Conservation (phyloP, 23 red algal species). For the Chondrus crispus region DNA sequence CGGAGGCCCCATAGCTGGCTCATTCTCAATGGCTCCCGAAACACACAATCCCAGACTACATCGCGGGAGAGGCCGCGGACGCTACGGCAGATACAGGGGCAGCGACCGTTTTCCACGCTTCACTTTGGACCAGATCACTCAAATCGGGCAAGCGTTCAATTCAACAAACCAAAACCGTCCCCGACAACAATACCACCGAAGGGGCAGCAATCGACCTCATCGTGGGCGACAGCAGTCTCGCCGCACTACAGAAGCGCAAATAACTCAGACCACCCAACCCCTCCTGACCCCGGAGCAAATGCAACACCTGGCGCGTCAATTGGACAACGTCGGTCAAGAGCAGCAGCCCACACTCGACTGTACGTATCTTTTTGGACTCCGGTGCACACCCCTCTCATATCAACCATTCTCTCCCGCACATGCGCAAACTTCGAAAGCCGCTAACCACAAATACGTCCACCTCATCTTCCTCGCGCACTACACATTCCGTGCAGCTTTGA, state of each 20-base stretch:
- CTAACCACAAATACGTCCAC: not conserved
- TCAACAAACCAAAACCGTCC: no score
- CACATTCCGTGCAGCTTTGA: not conserved
- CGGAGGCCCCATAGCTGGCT: not conserved
- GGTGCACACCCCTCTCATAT: not conserved
- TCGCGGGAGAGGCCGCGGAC: not conserved
- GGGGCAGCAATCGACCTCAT: no score
- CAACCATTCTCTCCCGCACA: not conserved
- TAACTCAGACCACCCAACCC: no score
- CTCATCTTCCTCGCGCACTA: not conserved
- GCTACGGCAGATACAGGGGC: not conserved
- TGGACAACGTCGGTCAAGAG: no score
- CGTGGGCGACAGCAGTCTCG: no score
- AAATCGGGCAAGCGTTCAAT: not conserved
- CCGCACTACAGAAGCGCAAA: no score
- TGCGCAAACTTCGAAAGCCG: not conserved
- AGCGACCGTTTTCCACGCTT: not conserved
- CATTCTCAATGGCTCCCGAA: not conserved
- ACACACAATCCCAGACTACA: not conserved
- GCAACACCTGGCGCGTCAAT: no score
- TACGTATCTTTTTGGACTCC: not conserved
- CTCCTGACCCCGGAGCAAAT: no score
- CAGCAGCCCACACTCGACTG: not conserved
- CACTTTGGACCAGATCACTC: not conserved
- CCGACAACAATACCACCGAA: no score